Evolutionary conservation across 495 filamentous ascomycete species (phyloP), one percentile per base, ranked within the genome.

Genomic region (Penicillium desertorum): DNA sequence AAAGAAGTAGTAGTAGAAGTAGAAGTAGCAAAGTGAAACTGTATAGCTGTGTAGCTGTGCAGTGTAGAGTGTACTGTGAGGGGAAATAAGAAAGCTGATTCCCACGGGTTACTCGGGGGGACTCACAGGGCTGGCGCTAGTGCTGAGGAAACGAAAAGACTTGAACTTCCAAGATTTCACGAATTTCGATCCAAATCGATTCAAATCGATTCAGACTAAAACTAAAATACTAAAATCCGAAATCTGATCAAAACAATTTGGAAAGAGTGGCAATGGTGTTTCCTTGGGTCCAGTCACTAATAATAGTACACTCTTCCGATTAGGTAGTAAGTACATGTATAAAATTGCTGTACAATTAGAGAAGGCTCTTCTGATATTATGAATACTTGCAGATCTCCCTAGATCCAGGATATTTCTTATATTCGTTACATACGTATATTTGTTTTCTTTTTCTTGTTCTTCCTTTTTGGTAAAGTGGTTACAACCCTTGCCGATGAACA

Each of bases 91-190:
- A 34, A 14, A 52, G 23, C 4, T 47, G 45, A 48, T 30, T 19
- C 29, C 37, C n/a, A 29, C 43, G 17, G 43, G 43, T 56, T 56
- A 45, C 45, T 56, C 53, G 53, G 43, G 17, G 17, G 44, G 27
- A 16, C 30, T 34, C 36, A 14, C n/a, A 39, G 36, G 16, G 30
- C 32, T 36, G 45, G 27, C 51, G 51, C 51, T 53, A 53, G 51
- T 53, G 50, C 51, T 53, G 44, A 34, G 25, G 45, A 27, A n/a
- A 53, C 20, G 45, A 42, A 39, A 39, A 39, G n/a, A 3, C 20
- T 29, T 20, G 39, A n/a, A 17, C 30, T 32, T 48, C 45, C 16
- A 39, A 39, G 36, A 17, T 39, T 39, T 39, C n/a, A 1, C 14
- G 12, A n/a, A 16, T n/a, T 27, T 19, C n/a, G 41, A 43, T 43